Evolutionary conservation across 495 filamentous ascomycete genomes (phyloP).

Genomic region (Penicillium nucicola): DNA sequence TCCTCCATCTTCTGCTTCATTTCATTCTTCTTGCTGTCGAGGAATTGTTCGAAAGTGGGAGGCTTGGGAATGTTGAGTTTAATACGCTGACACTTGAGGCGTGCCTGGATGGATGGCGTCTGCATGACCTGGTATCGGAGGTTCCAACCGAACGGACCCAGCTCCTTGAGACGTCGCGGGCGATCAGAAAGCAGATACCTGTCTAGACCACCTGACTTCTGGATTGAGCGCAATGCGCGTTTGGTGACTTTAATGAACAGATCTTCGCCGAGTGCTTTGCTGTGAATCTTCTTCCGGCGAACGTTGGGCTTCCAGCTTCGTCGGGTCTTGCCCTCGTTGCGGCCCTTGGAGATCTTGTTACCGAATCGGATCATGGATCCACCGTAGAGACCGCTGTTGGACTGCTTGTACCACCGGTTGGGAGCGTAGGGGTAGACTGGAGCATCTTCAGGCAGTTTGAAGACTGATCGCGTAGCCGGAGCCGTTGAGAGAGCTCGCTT

Average conservation of each 20-base stretch:
- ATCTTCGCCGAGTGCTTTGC: slow-evolving; percentile 57
- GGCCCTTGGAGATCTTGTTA: slow-evolving; percentile 76
- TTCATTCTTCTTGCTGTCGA: slow-evolving; percentile 37
- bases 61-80: slow-evolving; percentile 45
- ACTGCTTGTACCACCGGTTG: slow-evolving; percentile 78
- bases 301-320: slow-evolving; percentile 89
- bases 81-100: slow-evolving; percentile 55
- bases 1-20: slow-evolving; percentile 29
- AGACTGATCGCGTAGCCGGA: slow-evolving; percentile 29
- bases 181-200: slow-evolving; percentile 80
- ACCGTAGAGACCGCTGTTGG: slow-evolving; percentile 84
- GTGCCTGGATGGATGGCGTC: slow-evolving; percentile 55
- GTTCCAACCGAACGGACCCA: slow-evolving; percentile 85
- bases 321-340: slow-evolving; percentile 77
- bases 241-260: slow-evolving; percentile 74
- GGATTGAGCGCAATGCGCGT: slow-evolving; percentile 77
- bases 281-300: slow-evolving; percentile 71
- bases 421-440: slow-evolving; percentile 86
- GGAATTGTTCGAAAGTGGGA: slow-evolving; percentile 37
- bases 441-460: slow-evolving; percentile 40
- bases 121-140: slow-evolving; percentile 85
- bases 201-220: slow-evolving; percentile 84
- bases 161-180: slow-evolving; percentile 68
- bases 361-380: slow-evolving; percentile 76
- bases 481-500: slow-evolving; percentile 46